A percentile compares a stretch with the other conserved stretches of the same genome.
phyloP scores from a whole-genome alignment of 495 filamentous ascomycete species.

The Eremomyces bilateralis region DNA sequence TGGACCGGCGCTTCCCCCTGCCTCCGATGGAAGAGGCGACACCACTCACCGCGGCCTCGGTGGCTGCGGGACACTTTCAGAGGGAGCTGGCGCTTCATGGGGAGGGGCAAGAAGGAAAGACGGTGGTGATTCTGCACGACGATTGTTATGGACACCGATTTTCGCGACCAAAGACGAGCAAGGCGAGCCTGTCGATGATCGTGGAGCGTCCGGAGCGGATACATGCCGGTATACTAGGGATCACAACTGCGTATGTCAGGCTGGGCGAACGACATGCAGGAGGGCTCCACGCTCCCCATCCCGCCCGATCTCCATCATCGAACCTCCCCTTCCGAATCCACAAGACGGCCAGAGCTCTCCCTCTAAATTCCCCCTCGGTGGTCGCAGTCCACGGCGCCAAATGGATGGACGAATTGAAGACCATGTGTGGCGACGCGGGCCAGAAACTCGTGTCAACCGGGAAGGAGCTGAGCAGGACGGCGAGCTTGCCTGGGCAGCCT shows the following conservation, averaged over 20 bases:
- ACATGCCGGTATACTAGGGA: constrained; percentile 57
- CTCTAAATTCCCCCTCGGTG: constrained; percentile 45
- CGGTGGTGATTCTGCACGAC: constrained; percentile 72
- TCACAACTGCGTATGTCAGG: constrained; percentile 72
- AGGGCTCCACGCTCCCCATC: constrained; percentile 42
- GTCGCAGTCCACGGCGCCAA: constrained; percentile 64
- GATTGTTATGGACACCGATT: constrained; percentile 84
- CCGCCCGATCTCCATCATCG: constrained; percentile 22
- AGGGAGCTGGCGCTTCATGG: background rate
- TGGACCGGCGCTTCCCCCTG: background rate
- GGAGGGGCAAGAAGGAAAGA: constrained; percentile 10
- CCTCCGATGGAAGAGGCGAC: background rate
- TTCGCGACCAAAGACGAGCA: constrained; percentile 54
- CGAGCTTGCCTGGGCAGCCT: constrained; percentile 23
- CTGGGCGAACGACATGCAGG: constrained; percentile 63
- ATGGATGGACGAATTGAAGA: constrained; percentile 81
- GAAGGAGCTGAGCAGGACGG: constrained; percentile 36
- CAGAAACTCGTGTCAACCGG: constrained; percentile 43
- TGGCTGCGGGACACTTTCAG: background rate
- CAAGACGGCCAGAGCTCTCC: constrained; percentile 42
- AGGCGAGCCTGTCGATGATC: constrained; percentile 43
- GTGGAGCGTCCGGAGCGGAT: constrained; percentile 87
- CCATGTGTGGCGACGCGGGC: constrained; percentile 63
- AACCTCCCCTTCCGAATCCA: constrained; percentile 59
- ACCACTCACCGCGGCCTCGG: background rate